Evolutionary conservation across 148 eudicot genomes (phyloP).

Genomic region (Cornus florida): DNA sequence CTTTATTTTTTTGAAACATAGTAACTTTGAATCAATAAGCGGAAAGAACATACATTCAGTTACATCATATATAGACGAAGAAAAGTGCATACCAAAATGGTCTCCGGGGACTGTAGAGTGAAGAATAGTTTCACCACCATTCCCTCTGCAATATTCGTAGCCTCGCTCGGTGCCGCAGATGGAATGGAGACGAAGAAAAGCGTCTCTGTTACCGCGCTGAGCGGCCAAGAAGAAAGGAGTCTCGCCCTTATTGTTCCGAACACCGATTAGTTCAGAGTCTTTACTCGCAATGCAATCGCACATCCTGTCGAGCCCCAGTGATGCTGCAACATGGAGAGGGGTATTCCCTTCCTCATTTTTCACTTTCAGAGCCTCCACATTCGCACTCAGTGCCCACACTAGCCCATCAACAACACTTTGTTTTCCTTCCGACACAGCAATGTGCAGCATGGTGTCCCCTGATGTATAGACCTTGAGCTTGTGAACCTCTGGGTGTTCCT

Average conservation of each 20-base stretch:
- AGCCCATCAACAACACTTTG: neutral
- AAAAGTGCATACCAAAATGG: neutral
- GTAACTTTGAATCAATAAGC: too few relatives aligned
- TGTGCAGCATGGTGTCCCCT: conserved; percentile 16
- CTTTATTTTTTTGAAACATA: too few relatives aligned
- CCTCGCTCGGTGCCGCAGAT: neutral
- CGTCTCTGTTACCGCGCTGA: neutral
- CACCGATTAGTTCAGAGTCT: neutral
- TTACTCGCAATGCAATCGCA: neutral
- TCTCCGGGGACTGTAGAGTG: conserved; percentile 16
- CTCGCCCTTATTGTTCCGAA: neutral
- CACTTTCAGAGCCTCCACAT: neutral
- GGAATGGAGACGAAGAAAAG: neutral
- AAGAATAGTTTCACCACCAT: conserved; percentile 18
- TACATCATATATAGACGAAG: too few relatives aligned
- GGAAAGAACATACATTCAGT: too few relatives aligned
- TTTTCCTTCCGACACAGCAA: conserved; percentile 7
- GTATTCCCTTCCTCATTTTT: neutral
- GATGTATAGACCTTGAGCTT: conserved; percentile 6
- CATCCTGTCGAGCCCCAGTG: neutral
- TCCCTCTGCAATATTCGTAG: neutral
- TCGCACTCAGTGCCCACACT: neutral
- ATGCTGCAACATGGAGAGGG: conserved; percentile 8
- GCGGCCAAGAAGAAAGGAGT: conserved; percentile 5
- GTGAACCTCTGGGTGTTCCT: neutral